A percentile compares a stretch with the other conserved stretches of the same genome.
These are phyloP conservation scores for Aspergillus amoenus DNA, from an alignment of 2,329 filamentous ascomycete genomes.

Conservation along the genomic window DNA sequence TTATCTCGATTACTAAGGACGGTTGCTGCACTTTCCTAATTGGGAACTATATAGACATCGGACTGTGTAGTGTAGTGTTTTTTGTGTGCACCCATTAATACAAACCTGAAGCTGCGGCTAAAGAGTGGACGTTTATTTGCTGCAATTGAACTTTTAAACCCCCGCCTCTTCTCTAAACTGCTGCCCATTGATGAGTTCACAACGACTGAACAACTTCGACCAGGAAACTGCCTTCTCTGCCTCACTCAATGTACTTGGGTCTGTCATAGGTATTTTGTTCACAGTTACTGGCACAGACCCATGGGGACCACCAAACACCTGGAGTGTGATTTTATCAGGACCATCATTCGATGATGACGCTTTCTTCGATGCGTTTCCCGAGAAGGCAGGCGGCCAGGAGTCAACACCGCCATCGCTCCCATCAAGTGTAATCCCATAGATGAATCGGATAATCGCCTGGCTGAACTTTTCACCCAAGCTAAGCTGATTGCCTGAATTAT, in stretches of 20 bases:
- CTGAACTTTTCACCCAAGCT: conserved; percentile 10
- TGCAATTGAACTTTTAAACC: background rate
- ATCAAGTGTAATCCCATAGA: background rate
- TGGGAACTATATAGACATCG: background rate
- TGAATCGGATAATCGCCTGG: conserved; percentile 10
- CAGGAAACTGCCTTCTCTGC: conserved; percentile 3
- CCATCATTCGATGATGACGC: conserved; percentile 1
- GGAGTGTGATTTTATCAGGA: background rate
- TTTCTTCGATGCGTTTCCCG: background rate
- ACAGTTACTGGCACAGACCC: background rate
- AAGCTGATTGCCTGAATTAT: conserved; percentile 15
- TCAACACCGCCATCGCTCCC: background rate
- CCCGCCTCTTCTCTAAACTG: conserved; percentile 12
- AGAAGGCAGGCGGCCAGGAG: conserved; percentile 6
- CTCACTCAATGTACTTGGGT: background rate
- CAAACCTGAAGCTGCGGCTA: too few relatives aligned
- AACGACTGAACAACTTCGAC: conserved; percentile 14
- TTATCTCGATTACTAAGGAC: background rate
- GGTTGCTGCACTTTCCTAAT: background rate
- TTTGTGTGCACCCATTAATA: too few relatives aligned
- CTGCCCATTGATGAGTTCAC: conserved; percentile 12
- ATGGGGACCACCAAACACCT: conserved; percentile 3
- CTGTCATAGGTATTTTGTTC: background rate
- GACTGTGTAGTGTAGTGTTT: too few relatives aligned
- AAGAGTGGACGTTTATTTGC: too few relatives aligned